Evolutionary conservation across 257 asterid genomes (phyloP), one percentile per base, ranked within the genome.

Genomic region (Solanum tacnaense): DNA sequence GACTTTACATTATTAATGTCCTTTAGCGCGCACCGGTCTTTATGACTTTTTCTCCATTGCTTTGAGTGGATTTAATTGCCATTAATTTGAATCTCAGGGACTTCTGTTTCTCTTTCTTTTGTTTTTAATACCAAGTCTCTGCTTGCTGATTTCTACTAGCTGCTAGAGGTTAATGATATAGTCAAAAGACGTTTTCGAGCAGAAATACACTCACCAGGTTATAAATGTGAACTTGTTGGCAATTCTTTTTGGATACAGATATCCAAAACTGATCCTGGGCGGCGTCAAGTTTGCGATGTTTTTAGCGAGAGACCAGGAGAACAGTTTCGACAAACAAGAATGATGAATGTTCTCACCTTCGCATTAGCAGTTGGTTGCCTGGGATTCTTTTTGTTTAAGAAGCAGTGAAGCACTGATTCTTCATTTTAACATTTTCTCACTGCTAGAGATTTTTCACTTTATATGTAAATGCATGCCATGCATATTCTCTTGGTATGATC

Each of bases 231-330:
- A 20, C 27, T 20, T 73, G 3, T 73, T 35, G 25, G 29, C 25
- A 9, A 4, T 73, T 35, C 49, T 1, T 58, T 38, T 39, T 49
- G 58, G 12, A 88, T 10, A 31, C 94, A 52, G 62, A 97, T 96
- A 76, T 88, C 95, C 56, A 88, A 84, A 87, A 86, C 93, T 75
- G 88, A 90, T 31, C 91, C 95, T 12, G 92, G 96, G 18, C 98
- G 93, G 46, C 94, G 94, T 82, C 98, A 97, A 92, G 89, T 4
- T 93, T 89, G 88, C 92, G 94, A 71, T 72, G 90, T 93, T 87
- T 67, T 97, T 5, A 67, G 87, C 39, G 6, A 60, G 70, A 23
- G 70, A 23, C 27, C n/a, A 52, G n/a, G 27, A n/a, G 90, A 89
- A 52, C 85, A 32, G 12, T 36, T 49, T 21, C 9, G 23, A 49